Conservation (phyloP, 805 yeast species). For the Candida sithepensis region DNA sequence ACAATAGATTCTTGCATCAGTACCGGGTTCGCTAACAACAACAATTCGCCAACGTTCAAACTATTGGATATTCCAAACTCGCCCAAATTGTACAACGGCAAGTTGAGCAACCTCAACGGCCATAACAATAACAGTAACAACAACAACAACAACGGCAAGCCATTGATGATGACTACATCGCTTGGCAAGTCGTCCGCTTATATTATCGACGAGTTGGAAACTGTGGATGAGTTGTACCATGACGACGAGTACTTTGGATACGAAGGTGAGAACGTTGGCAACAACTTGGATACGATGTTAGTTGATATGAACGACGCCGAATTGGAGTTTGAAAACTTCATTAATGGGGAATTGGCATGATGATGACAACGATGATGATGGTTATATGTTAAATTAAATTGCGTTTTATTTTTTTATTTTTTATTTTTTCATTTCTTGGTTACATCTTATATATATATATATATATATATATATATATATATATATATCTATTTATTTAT, state of each 20-base stretch:
- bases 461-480: too few species aligned
- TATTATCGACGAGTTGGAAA: background rate
- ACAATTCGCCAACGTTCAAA: background rate
- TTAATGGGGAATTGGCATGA: constrained; percentile 20
- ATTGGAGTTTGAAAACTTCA: constrained; percentile 28
- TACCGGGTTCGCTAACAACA: background rate
- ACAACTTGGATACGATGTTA: background rate
- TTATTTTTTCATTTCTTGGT: background rate
- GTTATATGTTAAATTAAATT: too few species aligned
- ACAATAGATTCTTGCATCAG: constrained; percentile 25
- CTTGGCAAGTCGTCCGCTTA: background rate
- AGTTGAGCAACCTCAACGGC: background rate
- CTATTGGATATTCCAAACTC: constrained; percentile 1
- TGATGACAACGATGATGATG: background rate
- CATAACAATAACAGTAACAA: too few species aligned
- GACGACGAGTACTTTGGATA: background rate
- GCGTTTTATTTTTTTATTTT: background rate
- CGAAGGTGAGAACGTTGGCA: background rate
- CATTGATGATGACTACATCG: too few species aligned
- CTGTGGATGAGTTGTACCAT: background rate
- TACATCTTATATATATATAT: background rate
- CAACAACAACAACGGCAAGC: too few species aligned
- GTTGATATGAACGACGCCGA: constrained; percentile 18
- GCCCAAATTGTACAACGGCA: background rate
- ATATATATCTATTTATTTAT: too few species aligned